Base-by-base conservation (phyloP, 345 rosid species). In the Aethionema arabicum region DNA sequence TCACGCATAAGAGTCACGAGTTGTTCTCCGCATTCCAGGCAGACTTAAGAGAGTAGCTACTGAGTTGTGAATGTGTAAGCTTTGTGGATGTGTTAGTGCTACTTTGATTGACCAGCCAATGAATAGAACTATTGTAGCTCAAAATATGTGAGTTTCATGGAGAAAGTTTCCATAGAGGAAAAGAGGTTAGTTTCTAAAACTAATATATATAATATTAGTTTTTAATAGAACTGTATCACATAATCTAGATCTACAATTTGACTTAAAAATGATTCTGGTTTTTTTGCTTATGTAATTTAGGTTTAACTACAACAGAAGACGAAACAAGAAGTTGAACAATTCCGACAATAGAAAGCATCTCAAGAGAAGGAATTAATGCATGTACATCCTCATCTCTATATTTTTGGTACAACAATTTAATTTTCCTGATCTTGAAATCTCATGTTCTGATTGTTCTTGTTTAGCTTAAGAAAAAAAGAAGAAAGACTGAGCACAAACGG, bases 301-400 rank as follows among this genome's bases (percentile, higher is more conserved):
- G 91, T 88, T 79, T 90, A 88, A 64, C 69, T 88, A 75, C 96
- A 85, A 65, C 85, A 83, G 32, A 85, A 79, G 71, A 85, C 83
- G 73, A 85, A 85, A 75, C 90, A 83, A 63, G 96, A 88, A 74
- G 80, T 87, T 11, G 96, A 88, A 65, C 96, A 85, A 65, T 85
- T 88, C 77, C 86, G 96, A 15, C 90, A 81, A 6, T 85, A 90
- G 96, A 88, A 82, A 79, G 84, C 91, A 56, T 82, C 83, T 49
- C 74, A 84, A 36, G 90, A 88, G 48, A 88, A 88, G 61, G 96
- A 88, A 74, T 68, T 88, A 68, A 78, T 83, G 51, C 90, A 88
- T 85, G 96, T 85, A 37, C 53, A 43, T 62, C 39, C 38, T 47
- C 35, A 32, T 29, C 38, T 56, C 16, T 7, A 10, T 2, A 38